Base-by-base conservation (phyloP, 768 basidiomycete genomes). In the Lactarius hatsudake region DNA sequence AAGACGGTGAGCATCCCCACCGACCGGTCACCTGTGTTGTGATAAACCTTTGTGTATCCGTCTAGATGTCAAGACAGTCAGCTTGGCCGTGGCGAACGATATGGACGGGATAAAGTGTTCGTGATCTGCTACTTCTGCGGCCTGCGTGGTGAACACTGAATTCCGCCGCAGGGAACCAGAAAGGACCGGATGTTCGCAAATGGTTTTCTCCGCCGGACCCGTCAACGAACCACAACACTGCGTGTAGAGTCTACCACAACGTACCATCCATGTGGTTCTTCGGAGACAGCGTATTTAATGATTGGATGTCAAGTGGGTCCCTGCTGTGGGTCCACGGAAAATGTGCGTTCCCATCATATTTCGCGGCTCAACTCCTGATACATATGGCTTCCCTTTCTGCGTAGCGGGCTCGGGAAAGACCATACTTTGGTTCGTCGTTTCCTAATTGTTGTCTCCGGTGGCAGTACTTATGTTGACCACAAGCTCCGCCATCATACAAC, bases 381-480 rank as follows among this genome's bases (percentile, higher is more conserved):
- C 5, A 15, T 23, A 53, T 15, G 4, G 2, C 23, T 3, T 48
- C n/a, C 23, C 13, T 7, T 0, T 13, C 23, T 26, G 51, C 23
- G 18, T 34, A 63, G 62, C 62, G 54, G 62, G 62, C 2, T 63
- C 62, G 1, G 62, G 54, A 6, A 63, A 63, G 53, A 63, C n/a
- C 15, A 10, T 63, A 5, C 38, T 63, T 38, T 55, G 54, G 62
- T 63, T n/a, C 12, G 62, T 63, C 28, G 3, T 43, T 32, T 40
- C 26, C 26, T 5, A 8, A 5, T 5, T n/a, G 15, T 32, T 38
- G 3, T 18, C 4, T 7, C 62, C 2, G 17, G 20, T 15, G 5
- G 34, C 13, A 18, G 18, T 32, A 18, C 62, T 61, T 5, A 61
- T 20, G 6, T 51, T 2, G 18, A 59, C 10, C 18, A 60, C 6